phyloP scores from a whole-genome alignment of 106 monocot species.

The Dendrobium huoshanense region DNA sequence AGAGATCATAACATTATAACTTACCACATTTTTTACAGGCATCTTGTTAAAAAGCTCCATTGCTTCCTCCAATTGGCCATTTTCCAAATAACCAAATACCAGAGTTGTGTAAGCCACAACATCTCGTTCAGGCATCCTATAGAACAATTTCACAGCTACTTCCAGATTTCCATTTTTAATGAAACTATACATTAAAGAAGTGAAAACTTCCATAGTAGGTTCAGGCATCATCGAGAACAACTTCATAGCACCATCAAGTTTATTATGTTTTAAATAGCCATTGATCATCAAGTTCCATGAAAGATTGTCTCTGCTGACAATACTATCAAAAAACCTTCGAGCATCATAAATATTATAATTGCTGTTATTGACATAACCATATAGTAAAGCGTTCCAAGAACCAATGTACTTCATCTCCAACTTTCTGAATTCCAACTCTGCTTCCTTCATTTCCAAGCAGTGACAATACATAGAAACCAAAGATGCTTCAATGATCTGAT shows the following conservation, averaged over 20 bases:
- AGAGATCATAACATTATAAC: conserved; percentile 41
- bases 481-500: conserved; percentile 31
- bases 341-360: conserved; percentile 36
- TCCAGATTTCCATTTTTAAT: conserved; percentile 15
- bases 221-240: conserved; percentile 28
- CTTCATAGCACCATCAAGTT: conserved; percentile 22
- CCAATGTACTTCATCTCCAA: conserved; percentile 33
- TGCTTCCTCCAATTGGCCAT: conserved; percentile 20
- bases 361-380: conserved; percentile 28
- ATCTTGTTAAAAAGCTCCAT: conserved; percentile 24
- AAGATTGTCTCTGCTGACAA: conserved; percentile 31
- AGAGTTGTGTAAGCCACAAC: conserved; percentile 33
- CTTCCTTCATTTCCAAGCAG: conserved; percentile 22
- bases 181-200: conserved; percentile 24
- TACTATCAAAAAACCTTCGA: conserved; percentile 33
- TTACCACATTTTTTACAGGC: conserved; percentile 26
- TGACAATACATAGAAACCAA: conserved; percentile 47
- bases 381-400: conserved; percentile 49
- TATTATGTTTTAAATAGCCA: conserved; percentile 29
- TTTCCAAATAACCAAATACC: conserved; percentile 28
- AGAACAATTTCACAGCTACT: conserved; percentile 30
- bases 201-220: conserved; percentile 26
- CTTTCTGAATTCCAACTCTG: conserved; percentile 31
- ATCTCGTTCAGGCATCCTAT: conserved; percentile 31
- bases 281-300: conserved; percentile 41